A percentile compares a stretch with the other conserved stretches of the same genome.
These are phyloP conservation scores for Sesbania bispinosa DNA, from an alignment of 306 rosid genomes.

Conservation along the genomic window DNA sequence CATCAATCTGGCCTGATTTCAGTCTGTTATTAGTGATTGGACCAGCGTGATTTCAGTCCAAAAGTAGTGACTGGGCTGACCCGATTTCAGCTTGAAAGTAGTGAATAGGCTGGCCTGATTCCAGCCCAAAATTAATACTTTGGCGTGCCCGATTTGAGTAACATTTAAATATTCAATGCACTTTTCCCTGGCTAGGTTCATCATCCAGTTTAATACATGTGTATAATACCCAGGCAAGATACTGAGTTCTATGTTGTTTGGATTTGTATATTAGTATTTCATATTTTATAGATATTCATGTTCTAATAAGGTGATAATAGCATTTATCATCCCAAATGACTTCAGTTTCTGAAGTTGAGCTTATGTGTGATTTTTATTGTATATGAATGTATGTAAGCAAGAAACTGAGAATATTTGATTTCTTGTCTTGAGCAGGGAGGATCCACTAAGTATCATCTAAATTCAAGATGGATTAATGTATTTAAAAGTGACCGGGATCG, in stretches of 20 bases:
- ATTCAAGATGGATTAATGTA: conserved; percentile 88
- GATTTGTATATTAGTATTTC: neutral
- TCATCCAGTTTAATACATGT: neutral
- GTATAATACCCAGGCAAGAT: neutral
- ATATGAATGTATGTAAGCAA: conserved; percentile 3
- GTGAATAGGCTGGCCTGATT: neutral
- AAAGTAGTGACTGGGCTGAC: neutral
- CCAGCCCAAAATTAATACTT: neutral
- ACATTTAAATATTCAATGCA: neutral
- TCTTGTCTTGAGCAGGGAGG: conserved; percentile 72
- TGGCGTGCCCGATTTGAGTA: neutral
- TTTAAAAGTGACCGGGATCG: conserved; percentile 90
- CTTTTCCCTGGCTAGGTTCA: conserved; percentile 5
- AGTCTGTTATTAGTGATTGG: neutral
- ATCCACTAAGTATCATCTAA: conserved; percentile 81
- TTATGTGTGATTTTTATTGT: conserved; percentile 13
- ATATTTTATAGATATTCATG: conserved; percentile 5
- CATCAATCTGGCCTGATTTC: neutral
- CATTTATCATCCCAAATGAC: conserved; percentile 1
- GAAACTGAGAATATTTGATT: conserved; percentile 25
- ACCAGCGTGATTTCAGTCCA: neutral
- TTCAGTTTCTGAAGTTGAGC: conserved; percentile 11
- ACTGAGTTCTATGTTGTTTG: conserved; percentile 13
- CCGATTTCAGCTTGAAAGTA: neutral
- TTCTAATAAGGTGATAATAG: neutral